A percentile compares a stretch with the other conserved stretches of the same genome.
Conservation (phyloP, 352 stramenopile species). For the Phytophthora rubi region DNA sequence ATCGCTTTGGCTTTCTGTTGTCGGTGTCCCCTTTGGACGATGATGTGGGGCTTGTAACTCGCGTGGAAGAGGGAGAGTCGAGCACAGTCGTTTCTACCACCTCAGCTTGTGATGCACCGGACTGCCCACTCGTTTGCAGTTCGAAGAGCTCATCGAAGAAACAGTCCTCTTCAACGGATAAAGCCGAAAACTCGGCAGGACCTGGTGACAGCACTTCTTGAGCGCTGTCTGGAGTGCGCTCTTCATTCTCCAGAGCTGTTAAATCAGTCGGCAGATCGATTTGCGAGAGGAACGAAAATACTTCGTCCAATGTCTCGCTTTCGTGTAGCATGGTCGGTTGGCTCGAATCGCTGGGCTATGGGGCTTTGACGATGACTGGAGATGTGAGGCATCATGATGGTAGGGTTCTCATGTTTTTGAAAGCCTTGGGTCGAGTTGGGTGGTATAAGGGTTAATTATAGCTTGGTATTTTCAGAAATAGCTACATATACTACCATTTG, state of each 20-base stretch:
- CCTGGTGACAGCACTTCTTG: background rate
- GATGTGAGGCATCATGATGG: slow-evolving; percentile 14
- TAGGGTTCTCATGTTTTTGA: no score
- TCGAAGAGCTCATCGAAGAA: background rate
- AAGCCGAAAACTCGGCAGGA: background rate
- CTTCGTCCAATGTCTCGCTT: slow-evolving; percentile 20
- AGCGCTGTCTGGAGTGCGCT: background rate
- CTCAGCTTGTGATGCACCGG: background rate
- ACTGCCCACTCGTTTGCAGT: background rate
- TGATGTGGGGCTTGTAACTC: background rate
- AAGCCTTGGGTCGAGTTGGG: no score
- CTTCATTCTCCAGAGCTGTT: slow-evolving; percentile 1
- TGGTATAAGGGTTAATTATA: no score
- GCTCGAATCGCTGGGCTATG: background rate
- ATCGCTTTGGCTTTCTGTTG: slow-evolving; percentile 7
- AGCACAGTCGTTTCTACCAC: background rate
- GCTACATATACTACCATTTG: no score
- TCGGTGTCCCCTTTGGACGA: slow-evolving; percentile 1
- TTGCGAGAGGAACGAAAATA: slow-evolving; percentile 28
- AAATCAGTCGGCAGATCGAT: slow-evolving; percentile 18
- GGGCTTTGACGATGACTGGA: slow-evolving; percentile 8
- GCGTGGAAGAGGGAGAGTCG: background rate
- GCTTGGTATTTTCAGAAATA: no score
- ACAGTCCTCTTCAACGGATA: background rate
- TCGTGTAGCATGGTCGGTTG: slow-evolving; percentile 11